A percentile compares a stretch with the other conserved stretches of the same genome.
Conservation (phyloP, 2,329 filamentous ascomycete species). For the Aspergillus terreus region DNA sequence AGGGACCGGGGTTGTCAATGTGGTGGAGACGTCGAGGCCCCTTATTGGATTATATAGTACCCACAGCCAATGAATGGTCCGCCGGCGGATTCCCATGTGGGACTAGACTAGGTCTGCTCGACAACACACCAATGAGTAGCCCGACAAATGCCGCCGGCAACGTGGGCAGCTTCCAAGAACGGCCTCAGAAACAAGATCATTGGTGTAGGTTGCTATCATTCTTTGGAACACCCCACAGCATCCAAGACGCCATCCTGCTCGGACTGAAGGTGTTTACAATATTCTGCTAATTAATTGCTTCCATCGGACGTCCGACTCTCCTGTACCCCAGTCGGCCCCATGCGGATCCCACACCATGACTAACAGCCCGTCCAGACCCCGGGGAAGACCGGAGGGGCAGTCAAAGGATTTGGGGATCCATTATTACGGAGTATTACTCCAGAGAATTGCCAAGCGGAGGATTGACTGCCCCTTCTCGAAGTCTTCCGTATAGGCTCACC, state of each 20-base stretch:
- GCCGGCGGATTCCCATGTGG: constrained; percentile 17
- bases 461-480: neutral
- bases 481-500: neutral
- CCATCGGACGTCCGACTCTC: neutral
- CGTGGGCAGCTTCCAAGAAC: constrained; percentile 1
- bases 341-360: neutral
- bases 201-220: too few species aligned
- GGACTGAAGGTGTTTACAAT: too few species aligned
- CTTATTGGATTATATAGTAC: neutral
- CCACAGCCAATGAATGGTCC: constrained; percentile 10
- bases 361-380: neutral
- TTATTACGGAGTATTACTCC: neutral
- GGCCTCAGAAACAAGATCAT: neutral
- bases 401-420: neutral
- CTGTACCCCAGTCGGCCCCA: neutral
- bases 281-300: too few species aligned
- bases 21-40: too few species aligned
- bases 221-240: neutral
- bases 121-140: neutral
- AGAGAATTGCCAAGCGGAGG: neutral
- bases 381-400: neutral
- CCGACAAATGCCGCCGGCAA: neutral
- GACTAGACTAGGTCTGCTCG: constrained; percentile 5
- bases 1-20: too few species aligned
- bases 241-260: too few species aligned